Conservation (phyloP, 106 monocot species). For the Ottelia alismoides region DNA sequence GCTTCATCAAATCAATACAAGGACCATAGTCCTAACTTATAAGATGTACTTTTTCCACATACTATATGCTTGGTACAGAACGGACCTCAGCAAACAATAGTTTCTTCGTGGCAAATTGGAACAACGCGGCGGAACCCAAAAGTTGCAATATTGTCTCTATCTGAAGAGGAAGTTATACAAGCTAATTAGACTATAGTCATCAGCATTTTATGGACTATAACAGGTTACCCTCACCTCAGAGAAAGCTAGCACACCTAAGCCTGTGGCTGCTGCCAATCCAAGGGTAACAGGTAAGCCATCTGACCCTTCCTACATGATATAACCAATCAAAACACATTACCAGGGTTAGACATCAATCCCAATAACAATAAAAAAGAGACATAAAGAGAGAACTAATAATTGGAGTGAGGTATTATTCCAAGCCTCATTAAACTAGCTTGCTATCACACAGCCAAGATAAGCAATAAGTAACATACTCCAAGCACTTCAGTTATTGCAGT, state of each 20-base stretch:
- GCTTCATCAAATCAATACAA: neutral
- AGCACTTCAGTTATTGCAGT: conserved; percentile 38
- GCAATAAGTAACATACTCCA: conserved; percentile 38
- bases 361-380: no score
- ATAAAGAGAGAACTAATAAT: no score
- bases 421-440: no score
- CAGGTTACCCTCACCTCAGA: conserved; percentile 40
- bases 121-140: conserved; percentile 77
- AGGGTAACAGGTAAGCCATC: conserved; percentile 60
- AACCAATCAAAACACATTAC: no score
- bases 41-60: neutral
- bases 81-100: conserved; percentile 81
- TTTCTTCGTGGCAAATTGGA: conserved; percentile 70
- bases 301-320: conserved; percentile 39
- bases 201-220: neutral
- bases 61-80: neutral
- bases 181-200: neutral
- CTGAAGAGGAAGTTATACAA: no score
- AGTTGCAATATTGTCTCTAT: conserved; percentile 87
- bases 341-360: no score
- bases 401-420: no score
- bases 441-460: no score
- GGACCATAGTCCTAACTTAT: no score
- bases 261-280: conserved; percentile 75
- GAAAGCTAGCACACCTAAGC: conserved; percentile 62